These are phyloP conservation scores for Polyporus arcularius DNA, from an alignment of 768 basidiomycete genomes.

Conservation along the genomic window DNA sequence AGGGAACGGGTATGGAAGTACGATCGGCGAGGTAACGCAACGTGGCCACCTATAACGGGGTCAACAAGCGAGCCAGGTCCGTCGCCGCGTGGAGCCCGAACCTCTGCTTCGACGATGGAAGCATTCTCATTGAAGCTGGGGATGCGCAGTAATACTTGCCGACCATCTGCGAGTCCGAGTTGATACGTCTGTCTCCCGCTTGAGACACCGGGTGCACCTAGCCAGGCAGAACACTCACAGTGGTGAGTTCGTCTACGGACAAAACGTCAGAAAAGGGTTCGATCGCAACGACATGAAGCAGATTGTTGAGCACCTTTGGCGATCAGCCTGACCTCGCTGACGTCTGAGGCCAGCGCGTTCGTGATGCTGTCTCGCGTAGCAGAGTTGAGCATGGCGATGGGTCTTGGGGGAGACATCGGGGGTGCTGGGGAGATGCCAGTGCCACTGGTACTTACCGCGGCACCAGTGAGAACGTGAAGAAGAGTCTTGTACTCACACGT, in stretches of 20 bases:
- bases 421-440: constrained; percentile 1
- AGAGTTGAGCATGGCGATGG: not conserved
- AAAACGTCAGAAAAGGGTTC: not conserved
- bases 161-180: constrained; percentile 7
- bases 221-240: not conserved
- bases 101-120: constrained; percentile 14
- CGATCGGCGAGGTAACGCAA: constrained; percentile 28
- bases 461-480: not conserved
- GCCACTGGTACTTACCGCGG: constrained; percentile 11
- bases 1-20: constrained; percentile 32
- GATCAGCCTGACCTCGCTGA: not conserved
- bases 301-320: constrained; percentile 1
- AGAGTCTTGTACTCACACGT: constrained; percentile 1
- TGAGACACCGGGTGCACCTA: not conserved
- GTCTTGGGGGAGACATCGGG: too few relatives aligned
- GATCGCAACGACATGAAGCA: not conserved
- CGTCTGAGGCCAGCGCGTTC: constrained; percentile 1
- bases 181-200: constrained; percentile 9
- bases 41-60: constrained; percentile 29
- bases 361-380: not conserved
- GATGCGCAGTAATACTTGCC: not conserved
- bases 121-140: constrained; percentile 2
- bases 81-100: not conserved
- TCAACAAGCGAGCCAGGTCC: not conserved
- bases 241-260: constrained; percentile 1